Percentiles rank a stretch among this genome's conserved stretches.
These are phyloP conservation scores for Fusarium buxicola DNA, from an alignment of 2,329 filamentous ascomycete species.

Conservation along the genomic window DNA sequence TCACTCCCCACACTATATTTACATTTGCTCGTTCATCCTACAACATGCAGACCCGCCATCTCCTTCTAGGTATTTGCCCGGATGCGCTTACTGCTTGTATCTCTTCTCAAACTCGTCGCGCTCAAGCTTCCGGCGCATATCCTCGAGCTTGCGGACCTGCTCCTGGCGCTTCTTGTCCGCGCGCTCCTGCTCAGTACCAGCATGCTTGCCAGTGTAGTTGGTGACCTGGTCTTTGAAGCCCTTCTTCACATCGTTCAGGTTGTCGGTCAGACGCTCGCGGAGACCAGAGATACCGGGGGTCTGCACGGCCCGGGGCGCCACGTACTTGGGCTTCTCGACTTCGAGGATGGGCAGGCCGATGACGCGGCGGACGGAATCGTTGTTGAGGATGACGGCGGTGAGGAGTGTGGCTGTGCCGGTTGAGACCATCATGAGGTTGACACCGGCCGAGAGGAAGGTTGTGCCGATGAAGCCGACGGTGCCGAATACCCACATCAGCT, in stretches of 20 bases:
- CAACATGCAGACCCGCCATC: conserved; percentile 1
- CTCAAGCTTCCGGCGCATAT: conserved; percentile 51
- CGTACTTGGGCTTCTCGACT: conserved; percentile 48
- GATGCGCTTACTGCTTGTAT: conserved; percentile 50
- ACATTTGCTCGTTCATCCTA: conserved; percentile 26
- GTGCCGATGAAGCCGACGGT: conserved; percentile 59
- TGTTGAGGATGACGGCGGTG: conserved; percentile 54
- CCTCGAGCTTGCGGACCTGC: conserved; percentile 51
- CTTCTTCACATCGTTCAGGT: conserved; percentile 54
- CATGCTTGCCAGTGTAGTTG: conserved; percentile 51
- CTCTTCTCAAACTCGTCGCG: conserved; percentile 56
- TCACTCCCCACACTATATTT: conserved; percentile 27
- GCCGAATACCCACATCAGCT: conserved; percentile 58
- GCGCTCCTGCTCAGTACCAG: conserved; percentile 49
- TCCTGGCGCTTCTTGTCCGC: conserved; percentile 52
- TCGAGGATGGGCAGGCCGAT: conserved; percentile 53
- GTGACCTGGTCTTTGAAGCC: conserved; percentile 50
- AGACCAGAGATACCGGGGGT: conserved; percentile 41
- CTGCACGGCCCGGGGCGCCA: conserved; percentile 49
- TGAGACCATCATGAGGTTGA: conserved; percentile 62
- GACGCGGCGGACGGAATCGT: conserved; percentile 52
- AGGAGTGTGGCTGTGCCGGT: conserved; percentile 53
- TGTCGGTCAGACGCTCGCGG: conserved; percentile 49
- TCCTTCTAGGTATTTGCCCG: background rate
- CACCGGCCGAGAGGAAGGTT: conserved; percentile 59